Evolutionary conservation across 2,329 filamentous ascomycete genomes (phyloP), one percentile per base, ranked within the genome.

Genomic region (Penicillium crustosum): DNA sequence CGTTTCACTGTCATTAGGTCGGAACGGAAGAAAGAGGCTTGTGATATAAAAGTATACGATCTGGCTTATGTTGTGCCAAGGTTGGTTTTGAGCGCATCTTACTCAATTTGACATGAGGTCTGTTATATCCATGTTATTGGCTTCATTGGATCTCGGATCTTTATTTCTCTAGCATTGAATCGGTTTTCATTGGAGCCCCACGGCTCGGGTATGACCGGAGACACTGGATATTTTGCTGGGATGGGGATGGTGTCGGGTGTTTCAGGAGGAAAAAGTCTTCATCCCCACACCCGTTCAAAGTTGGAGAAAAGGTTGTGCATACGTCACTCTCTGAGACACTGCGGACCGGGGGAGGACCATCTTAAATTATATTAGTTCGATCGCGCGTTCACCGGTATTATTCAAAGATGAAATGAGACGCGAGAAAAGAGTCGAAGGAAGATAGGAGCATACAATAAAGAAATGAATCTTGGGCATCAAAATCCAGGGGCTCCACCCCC

Each of bases 181-280:
- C 27, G 25, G 36, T 57, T 61, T 43, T 29, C 10, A 29, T 33
- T 53, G 7, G 31, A 53, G 63, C 58, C 60, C 63, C 64, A 63
- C 60, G 58, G 55, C 35, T 57, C 61, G 63, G 64, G 51, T 17
- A 49, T 27, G 49, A 43, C 48, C 63, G 63, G 64, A 41, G 15
- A 53, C 4, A 19, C 35, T 51, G n/a, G 21, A 47, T 33, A 33
- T 35, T 38, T 44, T 58, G 33, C 10, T 23, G 38, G 25, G 44
- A 54, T 51, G 55, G 47, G 42, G 39, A 58, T 31, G 27, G 17
- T 36, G 21, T 66, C 64, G 64, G 64, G 64, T 57, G 60, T 57
- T 66, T 64, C 66, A 66, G 64, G 64, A 61, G 47, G 47, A 41
- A 52, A 61, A 63, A 36, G 29, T 58, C 38, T 43, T 48, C 57